Evolutionary conservation across 1,284 basidiomycete genomes (phyloP).

Genomic region (Trichosporon ovoides): DNA sequence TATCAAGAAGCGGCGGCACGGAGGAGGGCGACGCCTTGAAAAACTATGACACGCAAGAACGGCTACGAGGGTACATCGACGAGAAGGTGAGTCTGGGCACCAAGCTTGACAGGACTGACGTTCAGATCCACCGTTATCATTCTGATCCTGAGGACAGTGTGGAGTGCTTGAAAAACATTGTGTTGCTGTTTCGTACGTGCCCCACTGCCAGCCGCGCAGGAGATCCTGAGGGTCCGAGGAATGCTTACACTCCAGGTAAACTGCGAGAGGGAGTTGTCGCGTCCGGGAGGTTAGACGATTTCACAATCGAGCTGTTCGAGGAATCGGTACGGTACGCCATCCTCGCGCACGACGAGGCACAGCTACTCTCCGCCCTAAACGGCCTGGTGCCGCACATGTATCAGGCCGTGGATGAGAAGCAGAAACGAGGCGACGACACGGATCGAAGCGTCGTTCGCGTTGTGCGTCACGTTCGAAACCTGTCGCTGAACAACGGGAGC

Average conservation of each 20-base stretch:
- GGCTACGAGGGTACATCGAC: slow-evolving; percentile 42
- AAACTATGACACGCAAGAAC: slow-evolving; percentile 35
- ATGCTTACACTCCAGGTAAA: slow-evolving; percentile 31
- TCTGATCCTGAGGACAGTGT: slow-evolving; percentile 15
- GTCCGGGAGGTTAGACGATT: slow-evolving; percentile 36
- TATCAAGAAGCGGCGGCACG: slow-evolving; percentile 41
- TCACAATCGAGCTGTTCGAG: slow-evolving; percentile 46
- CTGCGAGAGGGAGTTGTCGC: slow-evolving; percentile 47
- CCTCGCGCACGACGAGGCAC: slow-evolving; percentile 36
- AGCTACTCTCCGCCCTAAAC: slow-evolving; percentile 38
- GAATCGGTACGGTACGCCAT: slow-evolving; percentile 37
- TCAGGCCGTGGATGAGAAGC: slow-evolving; percentile 18
- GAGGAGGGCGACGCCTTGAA: slow-evolving; percentile 48
- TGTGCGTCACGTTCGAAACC: background rate
- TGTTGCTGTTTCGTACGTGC: slow-evolving; percentile 39
- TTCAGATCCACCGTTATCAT: slow-evolving; percentile 13
- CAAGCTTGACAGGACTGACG: background rate
- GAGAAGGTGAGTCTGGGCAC: slow-evolving; percentile 28
- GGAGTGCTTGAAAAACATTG: slow-evolving; percentile 40
- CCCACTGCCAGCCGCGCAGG: background rate
- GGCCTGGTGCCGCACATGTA: slow-evolving; percentile 44
- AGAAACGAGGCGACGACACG: background rate
- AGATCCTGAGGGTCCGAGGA: background rate
- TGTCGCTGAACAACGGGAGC: background rate
- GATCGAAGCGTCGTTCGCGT: background rate